Conservation (phyloP, 1,284 basidiomycete species). For the Rhodotorula glutinis region DNA sequence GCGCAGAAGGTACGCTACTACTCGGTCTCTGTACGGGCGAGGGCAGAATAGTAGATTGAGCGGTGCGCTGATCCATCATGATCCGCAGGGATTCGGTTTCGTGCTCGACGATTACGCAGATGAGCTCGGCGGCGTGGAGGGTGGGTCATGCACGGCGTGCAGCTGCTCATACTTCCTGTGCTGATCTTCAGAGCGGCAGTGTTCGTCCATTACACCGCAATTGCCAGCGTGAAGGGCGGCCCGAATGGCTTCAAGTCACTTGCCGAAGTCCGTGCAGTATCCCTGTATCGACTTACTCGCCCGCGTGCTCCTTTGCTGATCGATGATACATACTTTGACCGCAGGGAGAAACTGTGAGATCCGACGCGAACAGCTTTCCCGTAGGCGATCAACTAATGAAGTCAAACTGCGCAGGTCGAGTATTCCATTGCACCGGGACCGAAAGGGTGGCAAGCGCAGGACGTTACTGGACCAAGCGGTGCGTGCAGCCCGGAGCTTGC, state of each 20-base stretch:
- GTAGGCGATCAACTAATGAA: no score
- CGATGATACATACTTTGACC: no score
- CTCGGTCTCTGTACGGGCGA: not conserved
- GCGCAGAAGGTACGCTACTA: constrained; percentile 20
- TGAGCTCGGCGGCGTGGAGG: constrained; percentile 27
- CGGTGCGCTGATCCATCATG: no score
- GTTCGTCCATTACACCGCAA: constrained; percentile 36
- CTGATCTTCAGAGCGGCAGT: constrained; percentile 3
- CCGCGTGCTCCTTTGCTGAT: no score
- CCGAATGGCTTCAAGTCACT: constrained; percentile 18
- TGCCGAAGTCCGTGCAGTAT: constrained; percentile 8
- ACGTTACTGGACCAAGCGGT: constrained; percentile 27
- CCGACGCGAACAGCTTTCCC: no score
- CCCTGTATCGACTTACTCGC: no score
- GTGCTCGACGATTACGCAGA: constrained; percentile 22
- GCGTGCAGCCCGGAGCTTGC: not conserved
- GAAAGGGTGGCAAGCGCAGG: constrained; percentile 32
- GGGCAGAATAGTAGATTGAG: no score
- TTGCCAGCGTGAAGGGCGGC: constrained; percentile 20
- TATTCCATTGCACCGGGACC: constrained; percentile 12
- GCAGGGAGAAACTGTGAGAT: no score
- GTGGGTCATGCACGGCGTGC: not conserved
- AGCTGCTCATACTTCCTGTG: not conserved
- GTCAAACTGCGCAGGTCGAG: constrained; percentile 26
- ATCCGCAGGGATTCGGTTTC: constrained; percentile 33